Percentiles rank a stretch among this genome's conserved stretches.
Conservation (phyloP, 176 grass and related monocot species). For the Microstegium vimineum region DNA sequence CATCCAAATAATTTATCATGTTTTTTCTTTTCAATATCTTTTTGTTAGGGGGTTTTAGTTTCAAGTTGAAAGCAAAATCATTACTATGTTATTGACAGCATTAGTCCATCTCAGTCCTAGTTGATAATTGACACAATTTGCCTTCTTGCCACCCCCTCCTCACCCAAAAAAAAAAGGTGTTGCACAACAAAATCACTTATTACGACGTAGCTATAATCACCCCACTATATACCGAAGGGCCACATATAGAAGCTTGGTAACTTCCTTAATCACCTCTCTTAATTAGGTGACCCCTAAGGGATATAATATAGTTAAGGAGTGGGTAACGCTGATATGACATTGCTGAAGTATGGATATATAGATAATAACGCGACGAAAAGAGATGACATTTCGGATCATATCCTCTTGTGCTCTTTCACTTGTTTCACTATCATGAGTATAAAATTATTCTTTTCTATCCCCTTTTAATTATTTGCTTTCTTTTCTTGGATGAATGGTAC, state of each 20-base stretch:
- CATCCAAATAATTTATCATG: neutral
- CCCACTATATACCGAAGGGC: neutral
- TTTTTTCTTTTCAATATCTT: neutral
- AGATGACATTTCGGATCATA: neutral
- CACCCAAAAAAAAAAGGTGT: neutral
- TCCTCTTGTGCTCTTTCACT: slow-evolving; percentile 10
- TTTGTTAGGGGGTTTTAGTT: neutral
- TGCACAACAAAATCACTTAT: neutral
- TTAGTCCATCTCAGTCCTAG: neutral
- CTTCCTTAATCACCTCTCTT: neutral
- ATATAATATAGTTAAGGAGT: neutral
- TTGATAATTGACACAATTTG: neutral
- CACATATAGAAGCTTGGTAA: neutral
- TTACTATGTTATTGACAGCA: neutral
- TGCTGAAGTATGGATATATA: slow-evolving; percentile 16
- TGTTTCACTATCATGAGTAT: slow-evolving; percentile 3
- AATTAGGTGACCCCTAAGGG: neutral
- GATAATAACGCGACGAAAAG: neutral
- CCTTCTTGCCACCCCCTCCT: too few relatives aligned
- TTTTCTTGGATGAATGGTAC: slow-evolving; percentile 14
- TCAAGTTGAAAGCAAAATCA: slow-evolving; percentile 3
- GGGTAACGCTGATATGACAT: slow-evolving; percentile 19
- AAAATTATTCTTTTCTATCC: neutral
- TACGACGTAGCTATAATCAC: neutral
- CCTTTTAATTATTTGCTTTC: neutral